Evolutionary conservation across 164 flowering plant genomes (phyloP), one percentile per base, ranked within the genome.

Genomic region (Echeveria elegans): DNA sequence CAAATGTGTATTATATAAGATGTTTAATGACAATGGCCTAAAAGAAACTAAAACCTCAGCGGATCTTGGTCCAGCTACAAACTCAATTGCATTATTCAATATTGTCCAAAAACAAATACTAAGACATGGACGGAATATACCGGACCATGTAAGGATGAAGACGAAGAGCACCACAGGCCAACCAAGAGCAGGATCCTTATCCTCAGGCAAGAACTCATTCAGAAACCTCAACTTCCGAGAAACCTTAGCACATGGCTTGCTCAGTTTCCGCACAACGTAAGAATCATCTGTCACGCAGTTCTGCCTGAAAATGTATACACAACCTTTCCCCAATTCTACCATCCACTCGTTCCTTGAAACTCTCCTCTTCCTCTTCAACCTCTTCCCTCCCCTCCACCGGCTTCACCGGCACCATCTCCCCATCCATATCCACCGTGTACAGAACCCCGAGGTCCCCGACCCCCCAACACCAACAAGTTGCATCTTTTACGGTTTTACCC

Each of bases 181-280:
- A 1, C 85, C 86, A 58, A 81, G 86, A 64, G 67, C 77, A 8
- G 97, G 99, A 78, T 91, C 89, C 21, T 91, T 86, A 81, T 94
- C 97, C 82, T 94, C 99, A 0, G 99, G 99, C 87, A 94, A 83
- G 50, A 70, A 85, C 69, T 94, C 97, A 63, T 94, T 94, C 80
- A 94, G 53, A 60, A 81, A 82, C 16, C 83, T 84, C 69, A 94
- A 69, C 2, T n/a, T n/a, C n/a, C n/a, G n/a, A n/a, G n/a, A n/a
- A n/a, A n/a, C n/a, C n/a, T n/a, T n/a, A n/a, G n/a, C n/a, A n/a
- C n/a, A n/a, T n/a, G 88, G 91, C 37, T 78, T 82, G 19, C 84
- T 73, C 15, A 85, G 63, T 69, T 80, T 84, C 63, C 68, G 74
- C 63, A 83, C 86, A 48, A 91, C 38, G 68, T 70, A 87, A 4